Evolutionary conservation across 306 rosid species (phyloP), one percentile per base, ranked within the genome.

Genomic region (Casuarina equisetifolia): DNA sequence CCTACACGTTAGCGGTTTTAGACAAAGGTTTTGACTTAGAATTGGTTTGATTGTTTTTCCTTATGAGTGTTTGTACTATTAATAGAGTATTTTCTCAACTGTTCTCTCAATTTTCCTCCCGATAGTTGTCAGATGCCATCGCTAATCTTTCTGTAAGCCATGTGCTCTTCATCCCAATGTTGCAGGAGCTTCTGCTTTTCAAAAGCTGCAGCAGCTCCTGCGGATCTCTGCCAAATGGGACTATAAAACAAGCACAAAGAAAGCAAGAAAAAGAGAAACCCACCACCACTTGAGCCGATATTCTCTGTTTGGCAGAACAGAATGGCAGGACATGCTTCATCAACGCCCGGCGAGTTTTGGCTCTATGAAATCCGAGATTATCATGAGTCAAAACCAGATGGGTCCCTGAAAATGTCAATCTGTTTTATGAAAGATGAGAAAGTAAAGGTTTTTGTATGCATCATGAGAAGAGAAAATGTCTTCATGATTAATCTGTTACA

Each of bases 321-420:
- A 13, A 38, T 13, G 48, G 36, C 15, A 20, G 35, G 20, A 55
- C 62, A 46, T 51, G 53, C 52, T 76, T 76, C 20, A n/a, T 44
- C n/a, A 71, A 81, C 71, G 74, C 73, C 9, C 32, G 17, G 10
- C 38, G 45, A 77, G 12, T 32, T 10, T 74, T 25, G 36, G 25
- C 4, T 25, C 19, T 48, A 13, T 4, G 45, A 59, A 75, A 48
- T 40, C 39, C 40, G 74, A 49, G 66, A 46, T 16, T 32, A 35
- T 55, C 20, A 74, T 66, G 78, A 74, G 80, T 84, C 85, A 81
- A 81, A 84, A 54, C 49, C 35, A 5, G 25, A 6, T 25, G 82
- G 80, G 72, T 77, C 87, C 84, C 59, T 2, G 68, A 4, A 80
- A 45, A 48, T 76, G 75, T 75, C 78, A n/a, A 48, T 63, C 70